These are phyloP conservation scores for Sodiomyces alkalinus DNA, from an alignment of 2,329 filamentous ascomycete species.

Conservation along the genomic window DNA sequence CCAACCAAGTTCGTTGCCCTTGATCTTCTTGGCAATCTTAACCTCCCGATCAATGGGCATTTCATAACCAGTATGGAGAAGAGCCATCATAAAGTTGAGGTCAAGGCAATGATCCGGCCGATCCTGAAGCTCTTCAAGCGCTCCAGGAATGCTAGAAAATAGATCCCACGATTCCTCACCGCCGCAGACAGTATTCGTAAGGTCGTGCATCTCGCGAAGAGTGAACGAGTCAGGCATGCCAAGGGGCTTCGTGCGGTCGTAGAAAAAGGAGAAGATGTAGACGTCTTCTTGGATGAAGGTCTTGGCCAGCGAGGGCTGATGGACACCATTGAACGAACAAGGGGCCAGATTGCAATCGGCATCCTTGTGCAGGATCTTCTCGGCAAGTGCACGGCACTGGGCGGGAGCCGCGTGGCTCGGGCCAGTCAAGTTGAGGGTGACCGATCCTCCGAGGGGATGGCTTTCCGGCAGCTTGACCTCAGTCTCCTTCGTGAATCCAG, in stretches of 20 bases:
- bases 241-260: slow-evolving; percentile 80
- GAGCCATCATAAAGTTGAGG: slow-evolving; percentile 87
- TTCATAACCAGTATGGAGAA: slow-evolving; percentile 91
- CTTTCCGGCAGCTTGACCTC: slow-evolving; percentile 53
- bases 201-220: slow-evolving; percentile 72
- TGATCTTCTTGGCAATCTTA: slow-evolving; percentile 97
- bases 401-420: slow-evolving; percentile 60
- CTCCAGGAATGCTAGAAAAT: slow-evolving; percentile 62
- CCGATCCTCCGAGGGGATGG: slow-evolving; percentile 47
- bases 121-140: slow-evolving; percentile 63
- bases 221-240: slow-evolving; percentile 99
- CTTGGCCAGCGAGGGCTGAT: slow-evolving; percentile 83
- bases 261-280: slow-evolving; percentile 97
- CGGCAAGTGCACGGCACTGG: slow-evolving; percentile 79
- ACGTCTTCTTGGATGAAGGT: slow-evolving; percentile 86
- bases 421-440: slow-evolving; percentile 77
- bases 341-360: slow-evolving; percentile 66
- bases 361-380: slow-evolving; percentile 84
- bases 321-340: slow-evolving; percentile 97
- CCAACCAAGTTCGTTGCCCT: slow-evolving; percentile 93
- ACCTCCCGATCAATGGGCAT: slow-evolving; percentile 96
- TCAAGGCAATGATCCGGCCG: slow-evolving; percentile 89
- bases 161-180: slow-evolving; percentile 66
- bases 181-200: slow-evolving; percentile 71
- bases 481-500: slow-evolving; percentile 61